Percentiles rank a stretch among this genome's conserved stretches.
These are phyloP conservation scores for Carex arenaria DNA, from an alignment of 202 grass and related monocot species.

Conservation along the genomic window DNA sequence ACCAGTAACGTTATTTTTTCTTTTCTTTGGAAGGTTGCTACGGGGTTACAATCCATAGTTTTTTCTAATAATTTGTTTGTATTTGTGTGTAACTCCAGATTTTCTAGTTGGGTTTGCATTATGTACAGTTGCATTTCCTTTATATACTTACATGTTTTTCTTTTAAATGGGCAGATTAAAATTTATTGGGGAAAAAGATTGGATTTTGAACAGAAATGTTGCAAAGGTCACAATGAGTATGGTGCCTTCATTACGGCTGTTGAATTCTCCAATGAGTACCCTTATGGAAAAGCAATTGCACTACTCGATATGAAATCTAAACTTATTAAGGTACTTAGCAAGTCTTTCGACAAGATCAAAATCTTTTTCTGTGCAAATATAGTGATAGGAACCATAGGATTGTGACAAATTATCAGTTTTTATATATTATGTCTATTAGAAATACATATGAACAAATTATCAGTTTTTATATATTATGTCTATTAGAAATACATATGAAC, in stretches of 20 bases:
- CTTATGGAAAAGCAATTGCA: constrained; percentile 73
- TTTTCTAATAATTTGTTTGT: background rate
- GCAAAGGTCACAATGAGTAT: constrained; percentile 35
- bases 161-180: constrained; percentile 58
- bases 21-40: background rate
- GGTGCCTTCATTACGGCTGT: constrained; percentile 53
- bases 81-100: background rate
- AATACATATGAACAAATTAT: background rate
- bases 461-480: background rate
- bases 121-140: background rate
- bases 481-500: background rate
- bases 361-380: background rate
- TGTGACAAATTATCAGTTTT: background rate
- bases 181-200: constrained; percentile 65
- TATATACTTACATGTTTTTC: background rate
- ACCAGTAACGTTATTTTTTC: background rate
- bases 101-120: background rate
- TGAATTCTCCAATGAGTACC: constrained; percentile 51
- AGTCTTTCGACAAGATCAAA: background rate
- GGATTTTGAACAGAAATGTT: constrained; percentile 64
- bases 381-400: background rate
- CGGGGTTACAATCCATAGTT: background rate
- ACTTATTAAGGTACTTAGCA: constrained; percentile 41
- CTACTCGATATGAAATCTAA: constrained; percentile 61
- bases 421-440: background rate